Conservation (phyloP, 2,329 filamentous ascomycete genomes). For the Fusarium redolens region DNA sequence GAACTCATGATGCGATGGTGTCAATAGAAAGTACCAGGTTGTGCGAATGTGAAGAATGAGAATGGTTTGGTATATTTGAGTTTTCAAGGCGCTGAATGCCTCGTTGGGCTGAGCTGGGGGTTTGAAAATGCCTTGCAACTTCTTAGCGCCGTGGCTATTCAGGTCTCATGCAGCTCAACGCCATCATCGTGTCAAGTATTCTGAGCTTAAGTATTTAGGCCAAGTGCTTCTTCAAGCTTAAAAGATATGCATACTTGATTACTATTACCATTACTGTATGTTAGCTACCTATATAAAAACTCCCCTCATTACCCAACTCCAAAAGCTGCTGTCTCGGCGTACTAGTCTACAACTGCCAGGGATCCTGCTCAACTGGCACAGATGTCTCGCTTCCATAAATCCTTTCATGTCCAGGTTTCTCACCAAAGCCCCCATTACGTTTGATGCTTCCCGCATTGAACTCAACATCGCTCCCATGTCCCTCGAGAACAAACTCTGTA, state of each 20-base stretch:
- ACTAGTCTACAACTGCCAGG: not conserved
- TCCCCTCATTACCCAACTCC: not conserved
- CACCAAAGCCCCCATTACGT: not conserved
- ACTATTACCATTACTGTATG: not conserved
- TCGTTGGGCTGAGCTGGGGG: not conserved
- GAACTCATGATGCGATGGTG: not conserved
- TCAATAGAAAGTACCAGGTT: rapidly evolving
- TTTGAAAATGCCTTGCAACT: not conserved
- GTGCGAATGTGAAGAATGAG: too few relatives aligned
- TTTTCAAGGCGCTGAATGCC: not conserved
- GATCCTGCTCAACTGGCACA: not conserved
- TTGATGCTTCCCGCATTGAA: not conserved
- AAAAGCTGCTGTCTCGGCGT: not conserved
- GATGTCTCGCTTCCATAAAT: constrained; percentile 13
- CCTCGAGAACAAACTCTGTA: not conserved
- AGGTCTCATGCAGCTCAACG: not conserved
- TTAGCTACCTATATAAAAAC: too few relatives aligned
- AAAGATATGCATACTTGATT: not conserved
- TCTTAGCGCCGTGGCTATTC: constrained; percentile 9
- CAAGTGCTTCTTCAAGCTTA: not conserved
- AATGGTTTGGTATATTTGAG: not conserved
- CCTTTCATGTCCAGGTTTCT: not conserved
- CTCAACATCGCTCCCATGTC: not conserved
- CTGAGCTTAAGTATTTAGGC: not conserved
- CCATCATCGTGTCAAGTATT: not conserved